Evolutionary conservation across 225 moss, liverwort and hornwort species (phyloP).

Genomic region (Polytrichum formosum): DNA sequence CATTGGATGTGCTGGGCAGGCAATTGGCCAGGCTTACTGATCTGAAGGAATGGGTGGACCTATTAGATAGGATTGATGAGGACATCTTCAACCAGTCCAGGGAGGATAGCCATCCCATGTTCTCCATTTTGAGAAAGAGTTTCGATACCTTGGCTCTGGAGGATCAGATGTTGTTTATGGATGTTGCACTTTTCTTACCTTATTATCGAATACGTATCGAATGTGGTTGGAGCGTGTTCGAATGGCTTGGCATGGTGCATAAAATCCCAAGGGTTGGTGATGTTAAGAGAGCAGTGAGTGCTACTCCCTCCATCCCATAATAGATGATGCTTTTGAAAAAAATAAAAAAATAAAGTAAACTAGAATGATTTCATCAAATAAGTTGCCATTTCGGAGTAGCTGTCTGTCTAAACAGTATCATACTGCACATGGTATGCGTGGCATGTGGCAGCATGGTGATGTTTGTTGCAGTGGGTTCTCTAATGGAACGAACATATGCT

Average conservation of each 20-base stretch:
- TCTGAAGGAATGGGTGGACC: not conserved
- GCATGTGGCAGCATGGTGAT: too few species aligned
- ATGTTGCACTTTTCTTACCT: not conserved
- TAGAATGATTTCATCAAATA: too few species aligned
- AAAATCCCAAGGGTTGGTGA: not conserved
- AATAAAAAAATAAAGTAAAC: too few species aligned
- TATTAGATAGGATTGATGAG: not conserved
- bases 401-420: too few species aligned
- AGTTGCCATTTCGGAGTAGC: too few species aligned
- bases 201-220: too few species aligned
- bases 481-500: too few species aligned
- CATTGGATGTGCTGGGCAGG: constrained; percentile 1
- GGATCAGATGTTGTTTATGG: constrained; percentile 5
- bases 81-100: constrained; percentile 3
- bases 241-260: constrained; percentile 7
- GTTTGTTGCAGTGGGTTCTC: too few species aligned
- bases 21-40: not conserved
- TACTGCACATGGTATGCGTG: too few species aligned
- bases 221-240: not conserved
- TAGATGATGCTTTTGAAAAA: too few species aligned
- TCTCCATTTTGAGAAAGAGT: constrained; percentile 3
- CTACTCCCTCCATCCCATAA: not conserved
- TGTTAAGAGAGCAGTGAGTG: not conserved
- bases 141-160: not conserved
- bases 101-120: not conserved